Base-by-base conservation (phyloP, 345 rosid species). In the Hibiscus tridactylites region DNA sequence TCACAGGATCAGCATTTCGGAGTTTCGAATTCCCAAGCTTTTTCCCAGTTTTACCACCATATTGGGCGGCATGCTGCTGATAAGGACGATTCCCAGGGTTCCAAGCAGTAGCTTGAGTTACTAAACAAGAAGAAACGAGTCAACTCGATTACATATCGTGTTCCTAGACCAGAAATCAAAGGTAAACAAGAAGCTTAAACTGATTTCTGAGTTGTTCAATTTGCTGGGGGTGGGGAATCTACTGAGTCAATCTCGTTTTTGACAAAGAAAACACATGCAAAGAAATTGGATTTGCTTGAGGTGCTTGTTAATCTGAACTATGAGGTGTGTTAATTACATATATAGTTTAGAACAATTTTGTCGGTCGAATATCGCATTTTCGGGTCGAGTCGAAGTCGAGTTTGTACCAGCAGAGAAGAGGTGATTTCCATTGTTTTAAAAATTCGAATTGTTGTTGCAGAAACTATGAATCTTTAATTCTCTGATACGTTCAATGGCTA, bases 1-100 rank as follows among this genome's bases (percentile, higher is more conserved):
- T 88, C 91, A 4, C 89, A 88, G 74, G 88, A 88, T 75, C 88
- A 84, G 21, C 85, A 81, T 62, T 72, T 84, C 61, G 86, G 86
- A 72, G 83, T 84, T 31, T 66, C 83, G 81, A 88, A 77, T 81
- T 62, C 88, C 62, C 88, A 83, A 19, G 83, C 79, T 72, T 67
- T 81, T 57, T 82, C 77, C 54, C 90, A 88, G 81, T 78, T 84
- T 71, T 84, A 85, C 80, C 89, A 82, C 74, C 91, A 82, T 77
- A 83, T 82, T 80, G 91, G 85, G 28, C 84, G 76, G 52, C 79
- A 78, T 5, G 78, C 58, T 44, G 74, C 80, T 70, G 80, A 74
- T 26, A 79, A 88, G 64, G 88, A 82, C 72, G 85, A 77, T 77
- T 86, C 93, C 28, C 85, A 79, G 66, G 88, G 79, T 53, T 88